Conservation (phyloP, 208 protist species). For the Zelonia costaricensis region DNA sequence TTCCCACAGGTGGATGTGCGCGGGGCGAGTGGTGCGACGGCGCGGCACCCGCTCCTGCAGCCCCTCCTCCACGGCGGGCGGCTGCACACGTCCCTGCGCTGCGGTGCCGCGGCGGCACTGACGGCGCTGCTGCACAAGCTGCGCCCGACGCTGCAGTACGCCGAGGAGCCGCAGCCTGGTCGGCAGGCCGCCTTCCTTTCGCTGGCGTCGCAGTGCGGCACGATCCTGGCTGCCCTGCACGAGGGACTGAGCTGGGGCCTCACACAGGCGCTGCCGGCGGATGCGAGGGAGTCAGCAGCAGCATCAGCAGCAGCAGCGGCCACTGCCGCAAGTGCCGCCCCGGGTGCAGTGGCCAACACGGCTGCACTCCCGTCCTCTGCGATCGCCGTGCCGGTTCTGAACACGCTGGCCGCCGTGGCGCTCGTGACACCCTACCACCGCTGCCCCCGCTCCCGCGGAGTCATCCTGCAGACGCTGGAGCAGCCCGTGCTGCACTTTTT, state of each 20-base stretch:
- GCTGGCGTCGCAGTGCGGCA: slow-evolving; percentile 63
- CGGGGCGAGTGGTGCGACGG: slow-evolving; percentile 10
- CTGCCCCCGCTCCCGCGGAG: slow-evolving; percentile 45
- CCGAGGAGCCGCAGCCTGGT: slow-evolving; percentile 63
- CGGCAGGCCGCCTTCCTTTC: slow-evolving; percentile 72
- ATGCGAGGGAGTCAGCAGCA: too few relatives aligned
- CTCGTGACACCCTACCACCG: slow-evolving; percentile 75
- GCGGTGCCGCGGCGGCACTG: slow-evolving; percentile 40
- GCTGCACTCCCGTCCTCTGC: not conserved
- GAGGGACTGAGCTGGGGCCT: slow-evolving; percentile 59
- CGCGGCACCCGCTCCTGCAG: slow-evolving; percentile 66
- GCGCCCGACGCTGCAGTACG: slow-evolving; percentile 66
- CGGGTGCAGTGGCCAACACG: not conserved
- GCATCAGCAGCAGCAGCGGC: not conserved
- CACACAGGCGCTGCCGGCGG: slow-evolving; percentile 1
- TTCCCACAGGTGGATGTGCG: slow-evolving; percentile 73
- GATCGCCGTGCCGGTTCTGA: slow-evolving; percentile 26
- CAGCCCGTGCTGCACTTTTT: slow-evolving; percentile 47
- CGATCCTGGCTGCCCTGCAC: slow-evolving; percentile 52
- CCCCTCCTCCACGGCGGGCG: slow-evolving; percentile 53
- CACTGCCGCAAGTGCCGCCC: not conserved
- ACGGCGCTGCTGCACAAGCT: slow-evolving; percentile 53
- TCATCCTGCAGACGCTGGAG: slow-evolving; percentile 43
- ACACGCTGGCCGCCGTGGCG: slow-evolving; percentile 42
- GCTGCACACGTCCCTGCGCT: slow-evolving; percentile 23